A percentile compares a stretch with the other conserved stretches of the same genome.
phyloP scores from a whole-genome alignment of 176 grass and related monocot genomes.

The Ampelocalamus luodianensis region DNA sequence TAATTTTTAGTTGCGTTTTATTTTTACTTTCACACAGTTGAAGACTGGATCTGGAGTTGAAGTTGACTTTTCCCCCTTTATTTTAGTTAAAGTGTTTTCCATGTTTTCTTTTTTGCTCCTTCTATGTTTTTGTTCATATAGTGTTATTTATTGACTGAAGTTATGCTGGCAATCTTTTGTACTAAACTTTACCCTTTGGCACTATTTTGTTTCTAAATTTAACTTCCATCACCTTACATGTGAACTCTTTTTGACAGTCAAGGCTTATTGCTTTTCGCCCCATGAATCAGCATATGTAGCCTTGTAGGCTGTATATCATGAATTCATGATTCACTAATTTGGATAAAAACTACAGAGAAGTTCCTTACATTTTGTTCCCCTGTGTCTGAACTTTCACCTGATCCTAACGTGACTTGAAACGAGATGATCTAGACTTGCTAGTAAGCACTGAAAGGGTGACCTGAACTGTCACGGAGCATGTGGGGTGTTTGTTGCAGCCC shows the following conservation, averaged over 20 bases:
- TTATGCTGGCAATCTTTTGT: neutral
- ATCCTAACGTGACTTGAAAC: constrained; percentile 9
- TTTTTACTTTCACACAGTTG: constrained; percentile 2
- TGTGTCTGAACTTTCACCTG: neutral
- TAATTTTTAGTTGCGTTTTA: constrained; percentile 33
- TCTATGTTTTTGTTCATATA: constrained; percentile 19
- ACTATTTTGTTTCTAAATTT: neutral
- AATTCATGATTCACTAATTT: neutral
- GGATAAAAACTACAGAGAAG: neutral
- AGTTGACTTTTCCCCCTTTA: constrained; percentile 1
- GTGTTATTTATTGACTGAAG: constrained; percentile 16
- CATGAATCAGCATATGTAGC: neutral
- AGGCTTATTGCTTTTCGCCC: neutral
- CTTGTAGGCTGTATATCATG: neutral
- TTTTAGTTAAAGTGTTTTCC: constrained; percentile 8
- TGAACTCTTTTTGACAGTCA: constrained; percentile 6
- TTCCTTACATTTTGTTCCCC: neutral
- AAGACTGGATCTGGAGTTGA: constrained; percentile 16
- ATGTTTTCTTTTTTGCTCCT: neutral
- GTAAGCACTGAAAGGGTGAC: constrained; percentile 22
- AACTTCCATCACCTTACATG: neutral
- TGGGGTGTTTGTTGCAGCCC: neutral
- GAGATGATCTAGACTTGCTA: neutral
- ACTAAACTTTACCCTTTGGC: neutral
- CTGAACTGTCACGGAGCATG: neutral